Conservation (phyloP, 768 basidiomycete genomes). For the Hortiboletus campestris region DNA sequence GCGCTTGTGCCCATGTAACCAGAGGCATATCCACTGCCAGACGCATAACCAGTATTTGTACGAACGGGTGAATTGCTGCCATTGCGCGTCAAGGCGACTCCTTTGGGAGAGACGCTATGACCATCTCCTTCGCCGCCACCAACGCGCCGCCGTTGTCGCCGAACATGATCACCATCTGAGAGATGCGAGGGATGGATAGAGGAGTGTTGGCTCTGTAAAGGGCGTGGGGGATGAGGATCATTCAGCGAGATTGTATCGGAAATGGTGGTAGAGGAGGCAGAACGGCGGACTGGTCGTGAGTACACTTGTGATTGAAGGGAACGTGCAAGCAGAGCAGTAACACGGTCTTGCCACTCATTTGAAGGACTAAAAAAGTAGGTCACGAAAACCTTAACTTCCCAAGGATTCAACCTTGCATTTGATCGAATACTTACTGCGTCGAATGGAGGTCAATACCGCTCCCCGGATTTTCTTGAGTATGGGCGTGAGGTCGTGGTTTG, state of each 20-base stretch:
- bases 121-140: constrained; percentile 13
- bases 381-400: constrained; percentile 1
- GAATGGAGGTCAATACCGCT: constrained; percentile 45
- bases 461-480: constrained; percentile 17
- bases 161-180: constrained; percentile 32
- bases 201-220: constrained; percentile 5
- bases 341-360: constrained; percentile 80
- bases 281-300: neutral
- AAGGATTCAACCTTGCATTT: neutral
- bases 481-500: constrained; percentile 25
- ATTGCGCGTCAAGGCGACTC: constrained; percentile 3
- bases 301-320: constrained; percentile 16
- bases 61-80: constrained; percentile 20
- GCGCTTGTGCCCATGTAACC: constrained; percentile 33
- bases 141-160: constrained; percentile 52
- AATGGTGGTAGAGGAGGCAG: neutral
- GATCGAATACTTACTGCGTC: constrained; percentile 53
- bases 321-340: constrained; percentile 32
- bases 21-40: constrained; percentile 20
- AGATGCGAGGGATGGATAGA: constrained; percentile 12
- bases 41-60: constrained; percentile 9
- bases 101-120: constrained; percentile 8
- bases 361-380: constrained; percentile 53
- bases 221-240: constrained; percentile 11
- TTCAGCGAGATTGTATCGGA: constrained; percentile 10